These are phyloP conservation scores for Oryza officinalis DNA, from an alignment of 176 grass and related monocot genomes.

Conservation along the genomic window DNA sequence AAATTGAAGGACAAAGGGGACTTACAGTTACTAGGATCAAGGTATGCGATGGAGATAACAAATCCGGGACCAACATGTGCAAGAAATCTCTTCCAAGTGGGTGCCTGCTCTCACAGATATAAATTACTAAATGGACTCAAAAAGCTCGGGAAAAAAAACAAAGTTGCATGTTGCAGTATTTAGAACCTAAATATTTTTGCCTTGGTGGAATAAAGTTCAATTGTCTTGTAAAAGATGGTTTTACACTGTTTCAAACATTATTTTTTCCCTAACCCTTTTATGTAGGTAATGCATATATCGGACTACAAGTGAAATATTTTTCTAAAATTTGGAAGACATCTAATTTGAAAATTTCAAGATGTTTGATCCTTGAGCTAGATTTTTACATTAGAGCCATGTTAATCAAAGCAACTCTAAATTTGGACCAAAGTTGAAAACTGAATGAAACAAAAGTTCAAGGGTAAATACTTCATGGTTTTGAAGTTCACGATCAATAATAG, in stretches of 20 bases:
- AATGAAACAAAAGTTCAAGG: too few species aligned
- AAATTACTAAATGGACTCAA: not conserved
- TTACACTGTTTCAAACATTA: not conserved
- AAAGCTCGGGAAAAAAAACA: not conserved
- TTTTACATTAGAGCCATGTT: too few species aligned
- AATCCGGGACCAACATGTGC: conserved; percentile 82
- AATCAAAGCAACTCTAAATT: too few species aligned
- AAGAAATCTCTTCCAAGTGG: conserved; percentile 67
- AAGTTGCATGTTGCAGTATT: not conserved
- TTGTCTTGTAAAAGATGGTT: not conserved
- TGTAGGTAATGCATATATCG: too few species aligned
- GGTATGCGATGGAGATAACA: conserved; percentile 77
- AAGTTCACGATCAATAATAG: too few species aligned
- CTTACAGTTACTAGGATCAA: conserved; percentile 85
- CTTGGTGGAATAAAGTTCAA: not conserved
- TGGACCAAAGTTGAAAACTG: too few species aligned
- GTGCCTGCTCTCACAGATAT: conserved; percentile 36
- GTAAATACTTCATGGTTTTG: too few species aligned
- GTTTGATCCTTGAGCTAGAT: too few species aligned
- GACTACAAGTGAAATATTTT: too few species aligned
- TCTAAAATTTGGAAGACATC: too few species aligned
- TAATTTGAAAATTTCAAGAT: too few species aligned
- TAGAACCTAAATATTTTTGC: not conserved
- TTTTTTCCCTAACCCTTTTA: not conserved
- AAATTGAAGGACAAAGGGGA: not conserved